Evolutionary conservation across 179 eudicot species (phyloP), one percentile per base, ranked within the genome.

Genomic region (Carnegiea gigantea): DNA sequence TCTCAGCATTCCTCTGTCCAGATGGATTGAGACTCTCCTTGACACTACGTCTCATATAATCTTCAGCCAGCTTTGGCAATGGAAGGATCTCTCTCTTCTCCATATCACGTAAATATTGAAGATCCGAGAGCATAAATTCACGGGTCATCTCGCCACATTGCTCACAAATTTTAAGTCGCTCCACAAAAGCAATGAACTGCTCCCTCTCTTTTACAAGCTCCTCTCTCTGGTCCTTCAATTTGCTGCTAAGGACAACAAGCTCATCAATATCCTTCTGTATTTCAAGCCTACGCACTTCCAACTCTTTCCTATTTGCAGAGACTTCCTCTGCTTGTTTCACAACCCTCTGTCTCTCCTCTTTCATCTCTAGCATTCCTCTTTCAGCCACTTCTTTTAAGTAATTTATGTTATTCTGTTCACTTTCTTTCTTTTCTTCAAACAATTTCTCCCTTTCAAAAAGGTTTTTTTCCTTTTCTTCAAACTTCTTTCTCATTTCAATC

Each of bases 241-340:
- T 96, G 77, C 88, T 82, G 86, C 91, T 94, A 74, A 92, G 91
- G 40, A 82, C 80, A 70, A 86, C 88, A 83, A 96, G 97, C 81
- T 91, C 93, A 57, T 89, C 85, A 81, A 94, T 92, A 87, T 94
- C 99, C 76, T 86, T 90, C 78, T 86, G 95, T 85, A 94, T 89
- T 85, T 89, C 97, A 77, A 89, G 86, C 68, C 92, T 92, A 73
- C 91, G 87, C 75, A 83, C 88, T 87, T 94, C 97, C 77, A 95
- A 86, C 79, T 90, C 90, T 84, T 79, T 86, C 91, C 85, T 91
- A 81, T 87, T 96, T 70, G 83, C 82, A 75, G 83, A 83, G 73
- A 88, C 75, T 82, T 90, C 97, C 70, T 89, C 86, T 57, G 80
- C 86, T 53, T 91, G 93, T 87, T 89, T 95, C 70, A 87, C 90